phyloP scores from a whole-genome alignment of 148 eudicot genomes.

The Gaultheria prostrata region DNA sequence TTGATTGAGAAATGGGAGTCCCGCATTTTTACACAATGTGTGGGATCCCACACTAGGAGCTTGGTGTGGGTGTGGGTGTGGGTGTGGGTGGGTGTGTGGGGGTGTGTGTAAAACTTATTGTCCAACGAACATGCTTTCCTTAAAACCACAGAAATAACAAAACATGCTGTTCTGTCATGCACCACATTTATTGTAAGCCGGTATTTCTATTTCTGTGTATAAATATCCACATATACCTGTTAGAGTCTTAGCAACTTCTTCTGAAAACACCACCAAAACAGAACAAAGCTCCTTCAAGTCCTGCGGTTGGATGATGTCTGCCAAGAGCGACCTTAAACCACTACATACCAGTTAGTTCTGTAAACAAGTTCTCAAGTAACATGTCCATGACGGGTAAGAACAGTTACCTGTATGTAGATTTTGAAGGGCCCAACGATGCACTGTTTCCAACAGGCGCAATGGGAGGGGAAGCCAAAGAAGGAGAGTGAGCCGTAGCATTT shows the following conservation, averaged over 20 bases:
- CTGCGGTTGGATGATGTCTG: conserved; percentile 87
- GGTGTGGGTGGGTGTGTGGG: too few relatives aligned
- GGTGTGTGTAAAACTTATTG: not conserved
- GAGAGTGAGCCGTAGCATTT: conserved; percentile 49
- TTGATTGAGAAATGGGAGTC: too few relatives aligned
- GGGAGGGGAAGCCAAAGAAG: conserved; percentile 46
- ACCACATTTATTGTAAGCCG: conserved; percentile 14
- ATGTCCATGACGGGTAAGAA: conserved; percentile 6
- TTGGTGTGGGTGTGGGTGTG: too few relatives aligned
- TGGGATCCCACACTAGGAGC: too few relatives aligned
- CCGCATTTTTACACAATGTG: too few relatives aligned
- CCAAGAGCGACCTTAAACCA: conserved; percentile 78
- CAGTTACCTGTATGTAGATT: conserved; percentile 71
- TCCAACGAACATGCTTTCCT: not conserved
- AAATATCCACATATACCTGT: conserved; percentile 46
- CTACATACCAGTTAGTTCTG: conserved; percentile 26
- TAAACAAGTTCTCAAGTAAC: conserved; percentile 5
- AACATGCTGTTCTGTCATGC: not conserved
- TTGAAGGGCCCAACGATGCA: conserved; percentile 53
- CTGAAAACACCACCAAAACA: conserved; percentile 78
- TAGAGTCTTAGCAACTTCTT: conserved; percentile 77
- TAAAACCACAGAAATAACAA: not conserved
- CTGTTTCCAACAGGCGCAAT: conserved; percentile 42
- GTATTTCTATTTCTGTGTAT: not conserved
- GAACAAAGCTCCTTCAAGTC: conserved; percentile 94